Base-by-base conservation (phyloP, 2,329 filamentous ascomycete species). In the Colletotrichum tropicicola region DNA sequence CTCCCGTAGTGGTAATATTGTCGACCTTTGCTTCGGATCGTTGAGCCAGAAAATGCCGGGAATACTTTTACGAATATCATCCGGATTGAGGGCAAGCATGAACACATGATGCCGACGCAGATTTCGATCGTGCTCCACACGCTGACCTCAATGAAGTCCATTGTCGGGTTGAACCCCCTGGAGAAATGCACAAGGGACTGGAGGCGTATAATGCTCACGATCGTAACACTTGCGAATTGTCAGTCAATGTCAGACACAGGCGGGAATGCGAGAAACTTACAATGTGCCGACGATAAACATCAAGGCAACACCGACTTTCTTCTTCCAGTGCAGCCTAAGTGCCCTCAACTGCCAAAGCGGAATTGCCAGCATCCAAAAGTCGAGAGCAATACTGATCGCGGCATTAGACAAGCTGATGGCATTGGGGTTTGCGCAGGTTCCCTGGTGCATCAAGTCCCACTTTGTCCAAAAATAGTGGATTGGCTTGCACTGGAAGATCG, bases 381-480 rank as follows among this genome's bases (percentile, higher is more conserved):
- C 84, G 25, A 84, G 73, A 1, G 72, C 72, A 54, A 87, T 85
- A 57, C 80, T 82, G 51, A 83, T 77, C 2, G 71, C 77, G 0
- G 84, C 84, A 30, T 83, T 80, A 4, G 79, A 73, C 81, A 82
- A 87, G 0, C 73, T 77, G 15, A 84, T 73, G 2, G 75, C 72
- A 63, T 82, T 84, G 49, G 79, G 71, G 51, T 82, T 75, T 10
- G 82, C 72, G 67, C 85, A 87, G 4, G 62, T 70, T 0, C 84
- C 85, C 2, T 72, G 30, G 43, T 80, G 76, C 62, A 79, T 69
- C 2, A 79, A 80, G 43, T 83, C 80, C 85, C 85, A 87, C n/a
- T 72, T 72, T 0, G 72, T 78, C 86, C 86, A 88, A 68, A 81
- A 82, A 60, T 77, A 81, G 8, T 70, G 71, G 27, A 87, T 74